phyloP scores from a whole-genome alignment of 2,329 filamentous ascomycete genomes.

The Talaromyces islandicus region DNA sequence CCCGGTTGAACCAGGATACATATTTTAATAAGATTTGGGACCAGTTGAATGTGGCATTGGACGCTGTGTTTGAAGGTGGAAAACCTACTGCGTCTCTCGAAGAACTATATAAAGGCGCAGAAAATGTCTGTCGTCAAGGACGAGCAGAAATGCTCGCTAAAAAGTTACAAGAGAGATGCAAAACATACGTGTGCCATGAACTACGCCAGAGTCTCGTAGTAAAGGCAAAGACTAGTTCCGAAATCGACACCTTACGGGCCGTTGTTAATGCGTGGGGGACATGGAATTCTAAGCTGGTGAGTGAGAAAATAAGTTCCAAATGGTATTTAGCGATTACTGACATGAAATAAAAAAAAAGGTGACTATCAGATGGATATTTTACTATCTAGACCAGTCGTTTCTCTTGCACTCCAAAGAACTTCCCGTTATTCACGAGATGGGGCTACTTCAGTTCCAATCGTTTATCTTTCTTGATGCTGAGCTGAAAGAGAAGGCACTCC shows the following conservation, averaged over 20 bases:
- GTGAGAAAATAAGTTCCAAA: conserved; percentile 16
- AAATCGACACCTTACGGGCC: conserved; percentile 58
- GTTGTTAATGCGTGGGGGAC: conserved; percentile 62
- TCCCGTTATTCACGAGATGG: conserved; percentile 73
- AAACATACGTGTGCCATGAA: conserved; percentile 52
- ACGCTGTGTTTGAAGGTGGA: conserved; percentile 62
- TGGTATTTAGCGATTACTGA: neutral
- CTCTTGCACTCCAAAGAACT: conserved; percentile 66
- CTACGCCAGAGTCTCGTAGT: conserved; percentile 57
- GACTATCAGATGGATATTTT: conserved; percentile 81
- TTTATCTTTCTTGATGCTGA: conserved; percentile 49
- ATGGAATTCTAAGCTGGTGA: conserved; percentile 73
- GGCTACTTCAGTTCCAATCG: conserved; percentile 67
- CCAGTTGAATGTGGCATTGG: conserved; percentile 68
- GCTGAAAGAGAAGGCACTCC: conserved; percentile 51
- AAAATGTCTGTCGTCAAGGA: conserved; percentile 81
- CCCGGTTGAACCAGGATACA: conserved; percentile 61
- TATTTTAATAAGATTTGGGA: conserved; percentile 73
- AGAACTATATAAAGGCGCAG: conserved; percentile 80
- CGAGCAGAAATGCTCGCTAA: conserved; percentile 63
- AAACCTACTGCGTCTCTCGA: conserved; percentile 71
- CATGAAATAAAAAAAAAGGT: conserved; percentile 42
- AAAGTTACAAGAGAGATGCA: conserved; percentile 60
- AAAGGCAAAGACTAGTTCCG: conserved; percentile 48
- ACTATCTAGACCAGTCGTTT: conserved; percentile 87